Evolutionary conservation across 352 stramenopile genomes (phyloP), one percentile per base, ranked within the genome.

Genomic region (Blastocystis sp.): DNA sequence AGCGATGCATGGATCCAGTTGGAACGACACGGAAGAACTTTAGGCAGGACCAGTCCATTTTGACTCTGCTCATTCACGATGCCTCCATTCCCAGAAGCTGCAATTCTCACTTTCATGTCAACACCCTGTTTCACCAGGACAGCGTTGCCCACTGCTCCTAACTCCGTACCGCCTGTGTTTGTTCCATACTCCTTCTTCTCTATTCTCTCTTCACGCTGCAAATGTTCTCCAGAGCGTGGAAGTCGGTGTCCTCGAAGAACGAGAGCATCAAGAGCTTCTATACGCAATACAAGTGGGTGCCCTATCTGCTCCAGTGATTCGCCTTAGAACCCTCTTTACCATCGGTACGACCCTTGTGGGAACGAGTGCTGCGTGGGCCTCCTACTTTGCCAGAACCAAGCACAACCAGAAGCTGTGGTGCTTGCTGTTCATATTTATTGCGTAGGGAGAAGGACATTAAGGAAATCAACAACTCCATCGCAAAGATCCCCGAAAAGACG

Each of bases 381-480:
- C 66, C 11, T 76, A 76, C 38, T 76, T 76, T 28, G 66, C 66
- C 4, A 52, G 66, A 76, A 53, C 66, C 41, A 76, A 56, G 38
- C 66, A 76, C 40, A 76, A 76, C 52, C 66, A 76, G 66, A 41
- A 48, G 5, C 40, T 76, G 66, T 76, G 14, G 14, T 48, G n/a
- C 28, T 14, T 21, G 2, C 53, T 56, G 5, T 60, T 76, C 1
- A 7, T 14, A 21, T 4, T 76, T 4, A 28, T 76, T 60, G 53
- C 10, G 0, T 56, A 76, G 66, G 48, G 66, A 76, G 48, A 76
- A 76, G 66, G 66, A 76, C 38, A 76, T 76, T n/a, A 56, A 76
- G 38, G 40, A 76, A 38, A 76, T 76, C 48, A 76, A 76, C 38
- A 40, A 76, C 9, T 76, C 66, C 5, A 76, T 76, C 53, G 66